phyloP scores from a whole-genome alignment of 1,139 yeast species.

The Blastobotrys capitulatus region DNA sequence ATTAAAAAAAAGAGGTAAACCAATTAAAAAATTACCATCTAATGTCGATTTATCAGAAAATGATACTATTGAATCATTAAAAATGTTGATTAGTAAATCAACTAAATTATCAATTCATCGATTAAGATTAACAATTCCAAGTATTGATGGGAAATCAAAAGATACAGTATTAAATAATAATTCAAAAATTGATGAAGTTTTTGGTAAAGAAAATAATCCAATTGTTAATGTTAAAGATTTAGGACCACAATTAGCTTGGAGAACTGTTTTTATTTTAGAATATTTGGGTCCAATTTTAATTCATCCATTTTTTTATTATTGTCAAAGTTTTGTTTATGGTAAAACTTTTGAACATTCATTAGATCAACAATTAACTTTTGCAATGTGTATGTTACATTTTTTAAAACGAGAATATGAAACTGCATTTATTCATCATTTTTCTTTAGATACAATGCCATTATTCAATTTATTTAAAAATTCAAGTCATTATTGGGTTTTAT shows the following conservation, averaged over 20 bases:
- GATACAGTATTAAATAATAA: slow-evolving; percentile 37
- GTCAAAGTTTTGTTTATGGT: slow-evolving; percentile 35
- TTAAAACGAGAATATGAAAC: slow-evolving; percentile 87
- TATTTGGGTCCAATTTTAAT: slow-evolving; percentile 83
- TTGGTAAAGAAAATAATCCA: slow-evolving; percentile 28
- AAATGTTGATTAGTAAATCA: slow-evolving; percentile 24
- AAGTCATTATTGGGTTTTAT: slow-evolving; percentile 83
- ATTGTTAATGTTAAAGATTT: slow-evolving; percentile 66
- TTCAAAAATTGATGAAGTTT: slow-evolving; percentile 31
- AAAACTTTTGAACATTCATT: slow-evolving; percentile 37
- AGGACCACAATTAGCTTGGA: slow-evolving; percentile 93
- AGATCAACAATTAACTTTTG: slow-evolving; percentile 51
- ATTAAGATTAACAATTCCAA: slow-evolving; percentile 32
- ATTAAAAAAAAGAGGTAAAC: slow-evolving; percentile 25
- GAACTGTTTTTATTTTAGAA: slow-evolving; percentile 79
- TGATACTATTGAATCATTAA: slow-evolving; percentile 26
- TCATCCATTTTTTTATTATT: slow-evolving; percentile 63
- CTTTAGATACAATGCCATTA: slow-evolving; percentile 88
- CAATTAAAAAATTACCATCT: slow-evolving; percentile 27
- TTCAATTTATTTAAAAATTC: slow-evolving; percentile 84
- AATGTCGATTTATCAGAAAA: slow-evolving; percentile 24
- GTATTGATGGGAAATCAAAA: slow-evolving; percentile 31
- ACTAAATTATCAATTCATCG: slow-evolving; percentile 32
- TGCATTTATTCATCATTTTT: slow-evolving; percentile 72
- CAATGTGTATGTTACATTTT: slow-evolving; percentile 66